phyloP scores from a whole-genome alignment of 2,329 filamentous ascomycete genomes.

The Nannizziopsis barbatae region DNA sequence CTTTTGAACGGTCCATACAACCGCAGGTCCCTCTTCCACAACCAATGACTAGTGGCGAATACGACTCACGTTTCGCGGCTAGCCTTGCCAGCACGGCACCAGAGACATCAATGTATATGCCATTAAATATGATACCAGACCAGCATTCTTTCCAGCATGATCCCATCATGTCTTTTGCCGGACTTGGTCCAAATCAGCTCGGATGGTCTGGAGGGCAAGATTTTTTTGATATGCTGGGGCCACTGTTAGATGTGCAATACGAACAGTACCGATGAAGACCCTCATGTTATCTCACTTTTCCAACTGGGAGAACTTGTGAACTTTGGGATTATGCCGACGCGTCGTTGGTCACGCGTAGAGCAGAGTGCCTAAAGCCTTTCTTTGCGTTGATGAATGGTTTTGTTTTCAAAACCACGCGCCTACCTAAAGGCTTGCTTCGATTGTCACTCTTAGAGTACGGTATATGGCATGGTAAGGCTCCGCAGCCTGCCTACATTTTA shows the following conservation, averaged over 20 bases:
- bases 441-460: too few relatives aligned
- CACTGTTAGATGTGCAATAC: constrained; percentile 18
- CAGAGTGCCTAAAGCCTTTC: too few relatives aligned
- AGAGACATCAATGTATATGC: constrained; percentile 11
- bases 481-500: too few relatives aligned
- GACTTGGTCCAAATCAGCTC: constrained; percentile 17
- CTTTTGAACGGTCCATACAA: constrained; percentile 10
- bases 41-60: constrained; percentile 5
- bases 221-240: constrained; percentile 19
- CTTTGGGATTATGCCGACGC: too few relatives aligned
- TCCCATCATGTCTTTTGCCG: constrained; percentile 17
- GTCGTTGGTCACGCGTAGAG: too few relatives aligned
- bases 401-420: too few relatives aligned
- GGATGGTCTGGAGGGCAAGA: constrained; percentile 19
- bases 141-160: constrained; percentile 14
- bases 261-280: constrained; percentile 15
- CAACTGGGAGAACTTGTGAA: too few relatives aligned
- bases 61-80: not conserved
- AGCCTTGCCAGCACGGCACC: constrained; percentile 7
- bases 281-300: too few relatives aligned
- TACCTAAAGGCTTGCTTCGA: too few relatives aligned
- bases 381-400: too few relatives aligned
- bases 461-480: too few relatives aligned
- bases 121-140: constrained; percentile 11
- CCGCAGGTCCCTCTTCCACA: constrained; percentile 1